Conservation (phyloP, 208 protist genomes). For the Dictyostelium gargantuum region DNA sequence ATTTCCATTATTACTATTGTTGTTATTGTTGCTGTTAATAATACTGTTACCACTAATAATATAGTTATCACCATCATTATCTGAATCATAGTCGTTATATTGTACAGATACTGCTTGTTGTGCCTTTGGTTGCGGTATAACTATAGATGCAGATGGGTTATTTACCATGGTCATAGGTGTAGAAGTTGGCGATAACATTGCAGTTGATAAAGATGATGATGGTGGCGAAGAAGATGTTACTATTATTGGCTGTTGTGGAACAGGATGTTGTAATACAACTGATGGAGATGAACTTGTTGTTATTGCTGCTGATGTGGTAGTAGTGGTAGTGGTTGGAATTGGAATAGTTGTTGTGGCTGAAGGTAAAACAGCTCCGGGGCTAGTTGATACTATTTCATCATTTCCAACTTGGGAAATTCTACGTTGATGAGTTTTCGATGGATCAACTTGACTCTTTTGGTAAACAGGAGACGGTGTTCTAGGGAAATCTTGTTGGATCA, state of each 20-base stretch:
- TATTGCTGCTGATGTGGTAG: background rate
- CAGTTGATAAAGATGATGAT: background rate
- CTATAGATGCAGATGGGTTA: background rate
- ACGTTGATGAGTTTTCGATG: background rate
- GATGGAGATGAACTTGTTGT: background rate
- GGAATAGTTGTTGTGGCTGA: background rate
- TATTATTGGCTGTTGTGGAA: background rate
- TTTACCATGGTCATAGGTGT: background rate
- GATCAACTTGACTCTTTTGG: constrained; percentile 37
- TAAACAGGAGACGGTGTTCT: constrained; percentile 71
- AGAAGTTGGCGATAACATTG: background rate
- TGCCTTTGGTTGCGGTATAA: background rate
- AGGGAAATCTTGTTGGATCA: constrained; percentile 74
- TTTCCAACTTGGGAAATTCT: constrained; percentile 5
- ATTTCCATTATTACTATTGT: background rate
- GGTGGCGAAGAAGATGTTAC: background rate
- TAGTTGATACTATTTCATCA: background rate
- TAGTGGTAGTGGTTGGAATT: background rate
- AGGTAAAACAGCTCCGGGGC: background rate
- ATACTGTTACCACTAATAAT: background rate
- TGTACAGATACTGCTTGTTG: background rate
- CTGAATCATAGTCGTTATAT: background rate
- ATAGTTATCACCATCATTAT: background rate
- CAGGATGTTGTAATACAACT: background rate
- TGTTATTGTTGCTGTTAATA: too few relatives aligned